These are phyloP conservation scores for Cyberlindnera petersonii DNA, from an alignment of 805 yeast genomes.

Conservation along the genomic window DNA sequence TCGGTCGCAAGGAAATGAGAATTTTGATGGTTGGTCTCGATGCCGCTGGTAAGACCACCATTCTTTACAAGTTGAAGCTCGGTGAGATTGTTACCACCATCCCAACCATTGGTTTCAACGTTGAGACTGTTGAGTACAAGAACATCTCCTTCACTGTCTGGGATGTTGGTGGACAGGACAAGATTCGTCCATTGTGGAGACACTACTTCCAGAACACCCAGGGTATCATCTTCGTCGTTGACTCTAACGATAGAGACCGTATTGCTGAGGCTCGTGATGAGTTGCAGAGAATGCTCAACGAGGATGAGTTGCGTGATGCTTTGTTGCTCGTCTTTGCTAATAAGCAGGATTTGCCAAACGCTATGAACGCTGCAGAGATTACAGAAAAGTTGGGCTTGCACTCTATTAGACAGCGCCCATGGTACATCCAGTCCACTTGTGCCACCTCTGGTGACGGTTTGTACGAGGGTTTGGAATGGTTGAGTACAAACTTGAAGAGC, in stretches of 20 bases:
- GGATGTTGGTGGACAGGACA: slow-evolving; percentile 99
- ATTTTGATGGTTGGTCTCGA: slow-evolving; percentile 97
- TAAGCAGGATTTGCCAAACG: slow-evolving; percentile 98
- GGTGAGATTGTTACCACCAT: slow-evolving; percentile 96
- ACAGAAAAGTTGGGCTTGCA: slow-evolving; percentile 96
- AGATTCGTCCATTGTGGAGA: slow-evolving; percentile 98
- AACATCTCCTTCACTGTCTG: slow-evolving; percentile 95
- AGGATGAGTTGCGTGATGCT: slow-evolving; percentile 97
- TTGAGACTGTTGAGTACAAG: slow-evolving; percentile 95
- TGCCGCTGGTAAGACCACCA: slow-evolving; percentile 98
- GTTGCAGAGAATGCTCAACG: slow-evolving; percentile 96
- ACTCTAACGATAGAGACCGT: slow-evolving; percentile 97
- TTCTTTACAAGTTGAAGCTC: slow-evolving; percentile 87
- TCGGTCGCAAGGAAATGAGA: slow-evolving; percentile 98
- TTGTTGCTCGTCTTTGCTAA: slow-evolving; percentile 93
- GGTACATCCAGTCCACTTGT: slow-evolving; percentile 99
- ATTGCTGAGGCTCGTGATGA: slow-evolving; percentile 97
- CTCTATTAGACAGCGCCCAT: slow-evolving; percentile 96
- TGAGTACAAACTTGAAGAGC: slow-evolving; percentile 83
- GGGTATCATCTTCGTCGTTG: slow-evolving; percentile 97
- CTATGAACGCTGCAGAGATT: slow-evolving; percentile 98
- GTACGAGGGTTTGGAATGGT: slow-evolving; percentile 97
- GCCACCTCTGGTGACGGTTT: slow-evolving; percentile 99
- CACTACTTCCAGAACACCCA: slow-evolving; percentile 98
- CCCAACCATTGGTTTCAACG: slow-evolving; percentile 97